Evolutionary conservation across 192 early-diverging fungal species (phyloP).

Genomic region (Dispira parvispora): DNA sequence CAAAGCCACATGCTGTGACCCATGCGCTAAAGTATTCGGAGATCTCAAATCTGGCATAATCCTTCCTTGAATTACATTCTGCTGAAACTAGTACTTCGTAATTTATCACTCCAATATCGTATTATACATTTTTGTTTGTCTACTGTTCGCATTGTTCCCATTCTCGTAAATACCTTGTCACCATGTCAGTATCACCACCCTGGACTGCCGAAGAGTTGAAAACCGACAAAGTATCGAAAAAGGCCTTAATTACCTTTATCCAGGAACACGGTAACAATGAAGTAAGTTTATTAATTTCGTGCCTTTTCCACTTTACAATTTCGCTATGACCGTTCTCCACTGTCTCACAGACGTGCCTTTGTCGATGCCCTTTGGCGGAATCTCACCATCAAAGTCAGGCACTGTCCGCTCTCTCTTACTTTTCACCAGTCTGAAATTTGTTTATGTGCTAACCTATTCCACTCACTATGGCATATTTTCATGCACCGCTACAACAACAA

Average conservation of each 20-base stretch:
- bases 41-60: too few relatives aligned
- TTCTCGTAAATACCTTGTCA: neutral
- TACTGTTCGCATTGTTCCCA: neutral
- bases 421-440: neutral
- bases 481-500: too few relatives aligned
- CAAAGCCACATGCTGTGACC: too few relatives aligned
- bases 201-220: slow-evolving; percentile 48
- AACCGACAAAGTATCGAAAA: slow-evolving; percentile 49
- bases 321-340: neutral
- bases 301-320: neutral
- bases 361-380: neutral
- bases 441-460: too few relatives aligned
- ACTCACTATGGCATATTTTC: too few relatives aligned
- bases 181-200: slow-evolving; percentile 1
- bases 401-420: neutral
- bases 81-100: neutral
- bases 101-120: neutral
- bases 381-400: neutral
- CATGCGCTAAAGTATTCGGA: too few relatives aligned
- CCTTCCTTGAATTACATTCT: too few relatives aligned
- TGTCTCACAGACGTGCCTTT: neutral
- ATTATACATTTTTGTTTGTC: neutral
- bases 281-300: slow-evolving; percentile 9
- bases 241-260: slow-evolving; percentile 47
- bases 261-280: slow-evolving; percentile 41